A percentile compares a stretch with the other conserved stretches of the same genome.
Conservation (phyloP, 495 filamentous ascomycete genomes). For the Aspergillus conjunctus region DNA sequence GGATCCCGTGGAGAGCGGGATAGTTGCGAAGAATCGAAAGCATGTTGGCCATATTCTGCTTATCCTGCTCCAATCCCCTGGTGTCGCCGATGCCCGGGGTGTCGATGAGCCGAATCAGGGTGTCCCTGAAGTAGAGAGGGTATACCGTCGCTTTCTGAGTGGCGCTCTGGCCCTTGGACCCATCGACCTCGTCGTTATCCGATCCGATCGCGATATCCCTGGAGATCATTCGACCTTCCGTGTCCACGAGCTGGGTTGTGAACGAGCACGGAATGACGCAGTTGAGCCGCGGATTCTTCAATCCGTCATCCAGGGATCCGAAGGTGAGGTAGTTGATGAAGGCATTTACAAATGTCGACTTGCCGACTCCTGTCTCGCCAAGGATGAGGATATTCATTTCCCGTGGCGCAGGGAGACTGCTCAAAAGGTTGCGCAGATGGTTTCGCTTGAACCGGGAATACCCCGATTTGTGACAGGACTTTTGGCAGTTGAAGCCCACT, state of each 20-base stretch:
- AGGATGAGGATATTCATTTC: conserved; percentile 16
- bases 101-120: conserved; percentile 17
- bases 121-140: conserved; percentile 18
- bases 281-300: conserved; percentile 16
- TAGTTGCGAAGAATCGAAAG: conserved; percentile 17
- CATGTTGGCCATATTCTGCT: conserved; percentile 22
- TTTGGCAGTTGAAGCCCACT: conserved; percentile 7
- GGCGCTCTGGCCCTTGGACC: conserved; percentile 13
- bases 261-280: conserved; percentile 18
- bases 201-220: conserved; percentile 15
- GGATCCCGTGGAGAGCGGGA: conserved; percentile 14
- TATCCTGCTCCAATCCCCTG: conserved; percentile 15
- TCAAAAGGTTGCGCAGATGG: not conserved
- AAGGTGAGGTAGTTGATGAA: conserved; percentile 20
- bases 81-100: conserved; percentile 19
- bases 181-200: conserved; percentile 14
- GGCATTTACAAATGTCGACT: conserved; percentile 16
- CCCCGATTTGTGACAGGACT: not conserved
- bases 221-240: conserved; percentile 12
- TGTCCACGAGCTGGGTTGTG: conserved; percentile 15
- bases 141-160: conserved; percentile 20
- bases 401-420: conserved; percentile 6
- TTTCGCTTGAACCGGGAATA: conserved; percentile 4
- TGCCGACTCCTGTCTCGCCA: conserved; percentile 10
- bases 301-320: conserved; percentile 12